Evolutionary conservation across 2,329 filamentous ascomycete genomes (phyloP), one percentile per base, ranked within the genome.

Genomic region (Trichocomaceae sp.): DNA sequence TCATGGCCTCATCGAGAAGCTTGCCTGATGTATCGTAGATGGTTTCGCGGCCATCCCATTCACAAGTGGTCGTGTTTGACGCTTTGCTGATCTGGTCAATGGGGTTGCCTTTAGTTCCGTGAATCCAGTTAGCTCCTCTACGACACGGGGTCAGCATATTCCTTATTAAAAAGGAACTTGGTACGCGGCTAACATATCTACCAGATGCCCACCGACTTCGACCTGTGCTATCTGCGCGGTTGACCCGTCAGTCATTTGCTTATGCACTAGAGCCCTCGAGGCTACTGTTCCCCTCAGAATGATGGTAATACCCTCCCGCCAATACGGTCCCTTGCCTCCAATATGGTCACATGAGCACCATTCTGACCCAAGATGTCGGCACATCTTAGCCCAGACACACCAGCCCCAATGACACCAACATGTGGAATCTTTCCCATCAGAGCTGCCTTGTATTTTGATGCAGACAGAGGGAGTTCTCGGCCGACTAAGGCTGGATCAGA

Each of bases 61-160:
- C 75, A 63, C 79, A 73, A 2, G 78, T 70, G 9, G 68, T 59
- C 0, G 80, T 83, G 10, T 72, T 67, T 1, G 81, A 82, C 54
- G 74, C 65, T 56, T 75, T 71, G 13, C 81, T 82, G n/a, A 85
- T 72, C 13, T 77, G 69, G 48, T 78, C 69, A 20, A 85, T 83
- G 0, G 83, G 82, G 60, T 84, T 85, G 41, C 79, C 69, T 2
- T 79, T 71, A 1, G 79, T 80, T 15, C 82, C 83, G 64, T 85
- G 83, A 49, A 85, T 84, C 82, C 82, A 85, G 59, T 84, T 85
- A 0, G 83, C 79, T 2, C 82, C 82, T 12, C 80, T 83, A 53
- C 29, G 20, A 15, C 47, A 46, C 26, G 7, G 7, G 19, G 55
- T 64, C 49, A 68, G 60, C 31, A 33, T 44, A 52, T 26, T 47